Base-by-base conservation (phyloP, 2,329 filamentous ascomycete species). In the Aspergillus tubingensis region DNA sequence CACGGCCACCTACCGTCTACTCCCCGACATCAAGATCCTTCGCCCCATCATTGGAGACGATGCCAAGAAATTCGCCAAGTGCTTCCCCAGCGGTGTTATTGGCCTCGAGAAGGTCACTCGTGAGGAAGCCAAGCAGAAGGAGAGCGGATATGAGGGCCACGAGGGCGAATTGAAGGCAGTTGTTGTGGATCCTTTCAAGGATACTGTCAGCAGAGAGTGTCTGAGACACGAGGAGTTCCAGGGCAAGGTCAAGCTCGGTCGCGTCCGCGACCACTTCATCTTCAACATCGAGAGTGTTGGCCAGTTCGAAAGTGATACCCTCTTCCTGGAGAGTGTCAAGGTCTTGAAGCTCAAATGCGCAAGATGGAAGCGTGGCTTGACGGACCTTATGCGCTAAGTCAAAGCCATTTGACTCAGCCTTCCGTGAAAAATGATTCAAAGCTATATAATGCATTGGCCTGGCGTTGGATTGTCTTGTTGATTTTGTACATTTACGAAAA, bases 221-320 rank as follows among this genome's bases (percentile, higher is more conserved):
- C 79, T 99, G 72, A 87, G 95, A 53, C 94, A 99, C 74, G 84
- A 88, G 25, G 95, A 98, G 79, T 98, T 99, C 80, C 87, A 95
- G 78, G 91, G 88, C 74, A 99, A 97, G 82, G 95, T 99, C 65
- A 93, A 92, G 82, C 86, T 99, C 32, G 95, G 95, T 47, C 85
- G 96, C 57, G 82, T 92, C 69, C 84, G 92, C 66, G 95, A 99
- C 76, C 96, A 99, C 80, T 99, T 99, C 77, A 98, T 99, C 77
- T 99, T 95, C 83, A 90, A 88, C 57, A 85, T 99, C 38, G 95
- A 99, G 82, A 97, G 93, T 81, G 89, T 92, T 0, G 96, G 95
- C 5, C 95, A 99, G 80, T 96, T 92, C 82, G 89, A 95, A 61
- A 96, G 92, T 73, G 94, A 98, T 70, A 88, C 92, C 77, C 83